Conservation (phyloP, 2,329 filamentous ascomycete genomes). For the Xylaria sp. region DNA sequence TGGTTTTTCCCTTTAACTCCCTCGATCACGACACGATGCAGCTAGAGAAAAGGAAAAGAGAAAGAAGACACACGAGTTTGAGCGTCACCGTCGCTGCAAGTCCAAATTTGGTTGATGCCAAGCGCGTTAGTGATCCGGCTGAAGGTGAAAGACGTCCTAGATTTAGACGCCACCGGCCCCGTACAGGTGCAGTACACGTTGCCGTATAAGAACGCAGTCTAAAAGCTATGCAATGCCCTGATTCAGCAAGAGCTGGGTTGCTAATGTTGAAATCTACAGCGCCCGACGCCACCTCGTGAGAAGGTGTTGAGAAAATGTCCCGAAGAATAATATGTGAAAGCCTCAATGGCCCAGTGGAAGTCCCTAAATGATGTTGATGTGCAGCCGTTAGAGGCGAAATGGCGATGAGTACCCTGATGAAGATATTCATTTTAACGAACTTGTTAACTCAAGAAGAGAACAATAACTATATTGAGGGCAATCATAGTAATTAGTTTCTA, state of each 20-base stretch:
- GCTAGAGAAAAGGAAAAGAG: neutral
- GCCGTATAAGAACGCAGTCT: slow-evolving; percentile 63
- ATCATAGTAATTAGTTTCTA: neutral
- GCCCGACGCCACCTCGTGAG: slow-evolving; percentile 62
- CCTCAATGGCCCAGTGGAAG: slow-evolving; percentile 55
- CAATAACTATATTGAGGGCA: neutral
- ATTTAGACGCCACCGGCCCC: slow-evolving; percentile 44
- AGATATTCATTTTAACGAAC: slow-evolving; percentile 34
- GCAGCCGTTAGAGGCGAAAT: slow-evolving; percentile 49
- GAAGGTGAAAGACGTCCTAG: slow-evolving; percentile 56
- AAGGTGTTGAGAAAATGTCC: slow-evolving; percentile 62
- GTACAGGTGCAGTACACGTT: slow-evolving; percentile 56
- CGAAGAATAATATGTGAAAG: slow-evolving; percentile 60
- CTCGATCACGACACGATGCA: neutral
- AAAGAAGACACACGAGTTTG: slow-evolving; percentile 48
- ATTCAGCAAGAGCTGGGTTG: slow-evolving; percentile 56
- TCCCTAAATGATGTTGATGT: slow-evolving; percentile 46
- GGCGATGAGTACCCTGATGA: slow-evolving; percentile 42
- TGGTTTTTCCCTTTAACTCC: neutral
- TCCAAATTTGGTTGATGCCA: slow-evolving; percentile 60
- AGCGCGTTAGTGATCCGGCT: slow-evolving; percentile 51
- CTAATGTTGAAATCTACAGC: slow-evolving; percentile 59
- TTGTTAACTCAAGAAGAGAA: neutral
- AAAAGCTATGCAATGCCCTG: slow-evolving; percentile 52
- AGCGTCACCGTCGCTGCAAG: slow-evolving; percentile 54